Evolutionary conservation across 139 green algal genomes (phyloP).

Genomic region (Picochlorum sp.): DNA sequence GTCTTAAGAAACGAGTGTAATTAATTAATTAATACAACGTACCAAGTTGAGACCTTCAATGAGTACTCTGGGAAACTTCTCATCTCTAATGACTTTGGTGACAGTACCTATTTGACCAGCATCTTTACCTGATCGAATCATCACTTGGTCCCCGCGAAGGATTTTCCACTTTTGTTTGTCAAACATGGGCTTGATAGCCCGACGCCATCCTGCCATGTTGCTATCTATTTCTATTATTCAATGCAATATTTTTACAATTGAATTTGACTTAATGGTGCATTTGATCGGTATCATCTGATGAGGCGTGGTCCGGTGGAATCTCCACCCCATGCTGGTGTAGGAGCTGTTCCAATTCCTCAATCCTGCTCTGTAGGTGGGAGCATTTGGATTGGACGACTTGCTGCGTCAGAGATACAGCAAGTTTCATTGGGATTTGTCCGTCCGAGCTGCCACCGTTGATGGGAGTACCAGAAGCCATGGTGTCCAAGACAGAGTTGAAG

Average conservation of each 20-base stretch:
- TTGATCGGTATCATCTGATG: too few relatives aligned
- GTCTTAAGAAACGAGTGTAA: too few relatives aligned
- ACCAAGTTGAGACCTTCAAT: conserved; percentile 71
- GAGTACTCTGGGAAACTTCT: conserved; percentile 43
- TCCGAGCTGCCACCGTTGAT: neutral
- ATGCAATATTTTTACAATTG: too few relatives aligned
- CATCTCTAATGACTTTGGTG: conserved; percentile 41
- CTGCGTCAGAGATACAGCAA: neutral
- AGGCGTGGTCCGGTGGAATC: neutral
- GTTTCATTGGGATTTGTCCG: neutral
- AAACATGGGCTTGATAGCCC: conserved; percentile 39
- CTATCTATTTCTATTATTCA: neutral
- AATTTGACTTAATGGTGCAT: too few relatives aligned
- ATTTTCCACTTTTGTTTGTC: conserved; percentile 43
- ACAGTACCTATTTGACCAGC: conserved; percentile 52
- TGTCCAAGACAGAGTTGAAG: neutral
- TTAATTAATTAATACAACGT: conserved; percentile 3
- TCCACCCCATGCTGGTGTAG: conserved; percentile 7
- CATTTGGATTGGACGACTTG: neutral
- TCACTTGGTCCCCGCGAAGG: conserved; percentile 49
- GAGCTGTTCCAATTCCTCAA: conserved; percentile 1
- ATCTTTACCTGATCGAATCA: conserved; percentile 64
- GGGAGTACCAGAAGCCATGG: neutral
- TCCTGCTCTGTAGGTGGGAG: neutral
- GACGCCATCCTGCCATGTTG: conserved; percentile 27